Percentiles rank a stretch among this genome's conserved stretches.
These are phyloP conservation scores for Tolypocladium ophioglossoides DNA, from an alignment of 2,329 filamentous ascomycete species.

Conservation along the genomic window DNA sequence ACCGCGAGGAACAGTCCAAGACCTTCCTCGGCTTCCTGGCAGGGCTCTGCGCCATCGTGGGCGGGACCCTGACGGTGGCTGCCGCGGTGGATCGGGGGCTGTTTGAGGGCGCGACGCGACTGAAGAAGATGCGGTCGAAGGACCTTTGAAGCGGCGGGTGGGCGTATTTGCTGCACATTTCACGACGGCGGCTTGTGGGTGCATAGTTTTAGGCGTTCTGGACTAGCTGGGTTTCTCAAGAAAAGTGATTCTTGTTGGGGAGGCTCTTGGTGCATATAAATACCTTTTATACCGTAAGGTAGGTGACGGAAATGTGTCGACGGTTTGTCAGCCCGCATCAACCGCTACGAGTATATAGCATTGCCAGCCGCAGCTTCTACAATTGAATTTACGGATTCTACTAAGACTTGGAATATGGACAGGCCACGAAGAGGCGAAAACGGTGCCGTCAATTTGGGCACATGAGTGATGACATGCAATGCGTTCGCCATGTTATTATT, in stretches of 20 bases:
- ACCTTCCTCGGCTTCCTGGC: constrained; percentile 87
- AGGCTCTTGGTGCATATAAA: neutral
- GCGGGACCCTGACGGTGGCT: constrained; percentile 89
- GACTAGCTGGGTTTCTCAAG: constrained; percentile 2
- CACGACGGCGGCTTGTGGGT: neutral
- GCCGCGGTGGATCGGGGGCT: constrained; percentile 84
- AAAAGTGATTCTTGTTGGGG: neutral
- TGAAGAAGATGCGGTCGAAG: constrained; percentile 76
- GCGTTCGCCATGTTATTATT: neutral
- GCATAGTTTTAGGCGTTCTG: constrained; percentile 10
- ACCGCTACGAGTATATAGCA: neutral
- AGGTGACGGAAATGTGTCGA: neutral
- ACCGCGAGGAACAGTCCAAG: constrained; percentile 83
- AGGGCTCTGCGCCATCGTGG: constrained; percentile 87
- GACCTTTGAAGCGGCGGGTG: constrained; percentile 32
- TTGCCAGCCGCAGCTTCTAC: neutral
- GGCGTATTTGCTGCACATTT: neutral
- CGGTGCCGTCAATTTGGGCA: neutral
- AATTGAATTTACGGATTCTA: too few species aligned
- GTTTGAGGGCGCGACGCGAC: constrained; percentile 74
- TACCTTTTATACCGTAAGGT: neutral
- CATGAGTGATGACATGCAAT: neutral
- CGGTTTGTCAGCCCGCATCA: neutral
- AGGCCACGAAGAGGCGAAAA: too few species aligned
- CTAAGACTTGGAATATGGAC: too few species aligned